Conservation (phyloP, 371 early-diverging fungal species). For the Lichtheimia hyalospora region DNA sequence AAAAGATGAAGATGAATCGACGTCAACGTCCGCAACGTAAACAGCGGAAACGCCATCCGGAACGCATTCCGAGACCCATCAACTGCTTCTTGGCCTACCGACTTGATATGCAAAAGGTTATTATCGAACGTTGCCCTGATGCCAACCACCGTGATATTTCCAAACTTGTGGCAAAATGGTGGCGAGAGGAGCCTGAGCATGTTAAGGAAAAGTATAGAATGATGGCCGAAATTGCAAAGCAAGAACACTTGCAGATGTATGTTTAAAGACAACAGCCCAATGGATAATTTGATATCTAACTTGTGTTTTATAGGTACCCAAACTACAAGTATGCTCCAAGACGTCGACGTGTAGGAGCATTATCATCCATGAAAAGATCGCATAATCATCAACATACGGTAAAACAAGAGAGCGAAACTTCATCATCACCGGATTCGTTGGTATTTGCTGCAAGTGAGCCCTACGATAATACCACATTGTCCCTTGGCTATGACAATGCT, state of each 20-base stretch:
- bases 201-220: slow-evolving; percentile 59
- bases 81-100: slow-evolving; percentile 70
- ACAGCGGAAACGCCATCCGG: slow-evolving; percentile 1
- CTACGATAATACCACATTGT: too few relatives aligned
- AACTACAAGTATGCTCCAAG: slow-evolving; percentile 18
- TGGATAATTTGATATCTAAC: neutral
- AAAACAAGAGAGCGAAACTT: neutral
- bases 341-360: neutral
- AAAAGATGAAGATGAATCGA: too few relatives aligned
- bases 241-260: slow-evolving; percentile 41
- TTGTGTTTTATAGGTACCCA: slow-evolving; percentile 6
- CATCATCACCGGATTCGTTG: neutral
- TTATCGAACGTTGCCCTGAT: slow-evolving; percentile 51
- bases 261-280: too few relatives aligned
- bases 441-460: too few relatives aligned
- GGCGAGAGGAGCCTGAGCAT: slow-evolving; percentile 55
- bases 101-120: slow-evolving; percentile 63
- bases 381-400: neutral
- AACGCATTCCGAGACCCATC: slow-evolving; percentile 42
- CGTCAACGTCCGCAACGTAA: neutral
- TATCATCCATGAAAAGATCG: too few relatives aligned
- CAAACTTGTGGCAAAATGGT: slow-evolving; percentile 67
- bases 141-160: slow-evolving; percentile 69
- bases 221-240: slow-evolving; percentile 53
- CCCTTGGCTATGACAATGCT: too few relatives aligned